Conservation (phyloP, 495 filamentous ascomycete genomes). For the Xylaria castorea region DNA sequence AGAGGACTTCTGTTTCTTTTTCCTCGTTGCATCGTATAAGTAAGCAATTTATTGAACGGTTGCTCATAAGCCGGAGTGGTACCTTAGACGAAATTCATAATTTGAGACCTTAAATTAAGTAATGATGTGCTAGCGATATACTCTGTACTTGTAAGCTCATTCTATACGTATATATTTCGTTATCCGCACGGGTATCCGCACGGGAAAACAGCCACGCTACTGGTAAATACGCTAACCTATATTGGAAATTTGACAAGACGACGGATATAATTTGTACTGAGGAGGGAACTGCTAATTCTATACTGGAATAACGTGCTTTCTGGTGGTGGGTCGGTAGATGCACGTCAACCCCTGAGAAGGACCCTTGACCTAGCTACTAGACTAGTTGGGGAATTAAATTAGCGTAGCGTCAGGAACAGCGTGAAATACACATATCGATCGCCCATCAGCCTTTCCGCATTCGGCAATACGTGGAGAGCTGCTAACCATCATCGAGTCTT, state of each 20-base stretch:
- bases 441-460: background rate
- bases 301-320: background rate
- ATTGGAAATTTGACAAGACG: no score
- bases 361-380: background rate
- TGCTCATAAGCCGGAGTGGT: no score
- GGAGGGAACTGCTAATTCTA: background rate
- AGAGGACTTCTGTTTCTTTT: background rate
- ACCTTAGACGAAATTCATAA: background rate
- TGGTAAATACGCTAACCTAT: background rate
- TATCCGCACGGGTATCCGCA: no score
- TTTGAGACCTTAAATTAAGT: background rate
- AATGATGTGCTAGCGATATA: background rate
- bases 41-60: no score
- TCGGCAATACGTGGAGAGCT: background rate
- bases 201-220: background rate
- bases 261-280: no score
- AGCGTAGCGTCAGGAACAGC: conserved; percentile 1
- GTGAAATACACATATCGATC: conserved; percentile 1
- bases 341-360: conserved; percentile 11
- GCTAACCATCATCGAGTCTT: background rate
- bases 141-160: no score
- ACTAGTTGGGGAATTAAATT: background rate
- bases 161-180: no score
- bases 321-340: background rate
- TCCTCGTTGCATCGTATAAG: no score